Percentiles rank a stretch among this genome's conserved stretches.
phyloP scores from a whole-genome alignment of 352 stramenopile genomes.

The Phytophthora ramorum region DNA sequence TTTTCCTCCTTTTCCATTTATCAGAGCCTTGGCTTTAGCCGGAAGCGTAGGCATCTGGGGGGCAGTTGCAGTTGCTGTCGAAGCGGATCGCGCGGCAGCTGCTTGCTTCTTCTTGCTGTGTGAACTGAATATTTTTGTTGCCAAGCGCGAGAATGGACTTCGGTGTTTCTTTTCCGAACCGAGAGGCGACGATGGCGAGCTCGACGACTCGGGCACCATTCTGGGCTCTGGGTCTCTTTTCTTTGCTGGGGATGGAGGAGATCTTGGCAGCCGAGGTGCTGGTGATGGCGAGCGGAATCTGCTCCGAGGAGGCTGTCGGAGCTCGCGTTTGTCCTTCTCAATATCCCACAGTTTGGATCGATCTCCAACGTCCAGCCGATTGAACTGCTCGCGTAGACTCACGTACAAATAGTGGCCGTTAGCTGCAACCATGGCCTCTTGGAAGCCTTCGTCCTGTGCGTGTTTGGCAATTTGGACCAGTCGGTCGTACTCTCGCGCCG shows the following conservation, averaged over 20 bases:
- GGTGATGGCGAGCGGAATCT: conserved; percentile 34
- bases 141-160: conserved; percentile 42
- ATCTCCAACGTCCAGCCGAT: conserved; percentile 34
- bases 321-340: conserved; percentile 38
- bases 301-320: conserved; percentile 10
- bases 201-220: conserved; percentile 8
- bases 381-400: conserved; percentile 44
- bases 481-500: conserved; percentile 39
- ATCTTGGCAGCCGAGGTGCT: background rate
- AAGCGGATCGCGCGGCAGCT: conserved; percentile 3
- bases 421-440: conserved; percentile 46
- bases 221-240: conserved; percentile 29
- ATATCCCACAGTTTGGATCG: conserved; percentile 38
- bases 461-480: conserved; percentile 56
- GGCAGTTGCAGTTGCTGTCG: background rate
- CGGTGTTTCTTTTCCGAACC: conserved; percentile 22
- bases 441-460: conserved; percentile 45
- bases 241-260: conserved; percentile 31
- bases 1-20: conserved; percentile 11
- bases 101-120: conserved; percentile 31
- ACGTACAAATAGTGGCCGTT: conserved; percentile 48
- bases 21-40: conserved; percentile 1
- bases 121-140: conserved; percentile 38
- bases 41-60: background rate
- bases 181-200: background rate